Percentiles rank a stretch among this genome's conserved stretches.
Evolutionary conservation across 345 rosid species (phyloP).

Genomic region (Euphorbia tirucalli): DNA sequence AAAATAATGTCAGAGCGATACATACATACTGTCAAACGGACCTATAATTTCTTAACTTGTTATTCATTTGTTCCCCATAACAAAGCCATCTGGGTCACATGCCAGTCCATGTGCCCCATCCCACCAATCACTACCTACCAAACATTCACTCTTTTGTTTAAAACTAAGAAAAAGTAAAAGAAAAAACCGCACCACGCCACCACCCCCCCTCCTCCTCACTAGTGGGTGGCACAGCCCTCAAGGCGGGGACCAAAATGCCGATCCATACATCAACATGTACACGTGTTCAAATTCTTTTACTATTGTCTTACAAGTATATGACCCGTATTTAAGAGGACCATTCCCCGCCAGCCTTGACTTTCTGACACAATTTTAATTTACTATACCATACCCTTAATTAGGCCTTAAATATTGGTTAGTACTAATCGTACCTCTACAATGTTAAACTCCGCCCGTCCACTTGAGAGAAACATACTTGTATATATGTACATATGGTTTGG

Average conservation of each 20-base stretch:
- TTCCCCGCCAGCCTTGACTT: constrained; percentile 14
- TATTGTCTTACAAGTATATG: not conserved
- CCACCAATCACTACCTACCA: constrained; percentile 16
- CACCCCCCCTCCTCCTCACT: not conserved
- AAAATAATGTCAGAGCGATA: too few relatives aligned
- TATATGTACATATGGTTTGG: constrained; percentile 7
- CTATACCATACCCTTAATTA: not conserved
- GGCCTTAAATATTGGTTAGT: not conserved
- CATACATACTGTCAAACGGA: too few relatives aligned
- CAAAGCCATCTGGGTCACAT: constrained; percentile 43
- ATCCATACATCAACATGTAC: constrained; percentile 9
- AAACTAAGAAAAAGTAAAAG: too few relatives aligned
- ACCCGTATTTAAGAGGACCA: constrained; percentile 36
- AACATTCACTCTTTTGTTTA: not conserved
- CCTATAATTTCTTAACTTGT: not conserved
- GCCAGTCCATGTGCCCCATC: constrained; percentile 41
- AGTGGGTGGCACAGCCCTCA: constrained; percentile 40
- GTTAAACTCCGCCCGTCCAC: constrained; percentile 17
- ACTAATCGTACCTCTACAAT: not conserved
- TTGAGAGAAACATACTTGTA: not conserved
- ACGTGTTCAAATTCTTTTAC: constrained; percentile 15
- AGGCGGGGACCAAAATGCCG: constrained; percentile 39
- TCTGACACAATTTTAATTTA: constrained; percentile 19
- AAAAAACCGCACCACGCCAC: not conserved
- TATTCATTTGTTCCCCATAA: constrained; percentile 47